A percentile compares a stretch with the other conserved stretches of the same genome.
Conservation (phyloP, 805 yeast genomes). For the Priceomyces haplophilus region DNA sequence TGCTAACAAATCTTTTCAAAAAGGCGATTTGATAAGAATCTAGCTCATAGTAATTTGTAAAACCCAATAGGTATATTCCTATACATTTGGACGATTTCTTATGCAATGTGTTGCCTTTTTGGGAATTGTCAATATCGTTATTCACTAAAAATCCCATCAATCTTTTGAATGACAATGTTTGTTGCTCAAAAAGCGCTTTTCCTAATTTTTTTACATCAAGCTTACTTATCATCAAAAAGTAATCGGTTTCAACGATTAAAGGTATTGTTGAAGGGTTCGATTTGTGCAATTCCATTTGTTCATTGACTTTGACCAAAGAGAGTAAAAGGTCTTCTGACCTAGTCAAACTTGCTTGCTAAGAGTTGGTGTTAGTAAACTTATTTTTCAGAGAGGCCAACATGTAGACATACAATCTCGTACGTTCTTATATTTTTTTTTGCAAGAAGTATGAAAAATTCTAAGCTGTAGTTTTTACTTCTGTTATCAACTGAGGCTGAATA, state of each 20-base stretch:
- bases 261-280: neutral
- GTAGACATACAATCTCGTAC: constrained; percentile 3
- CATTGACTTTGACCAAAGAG: constrained; percentile 5
- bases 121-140: neutral
- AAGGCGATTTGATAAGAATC: constrained; percentile 7
- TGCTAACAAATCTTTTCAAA: constrained; percentile 8
- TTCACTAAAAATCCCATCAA: constrained; percentile 8
- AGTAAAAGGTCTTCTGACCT: neutral
- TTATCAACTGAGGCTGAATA: neutral
- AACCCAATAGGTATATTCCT: constrained; percentile 8
- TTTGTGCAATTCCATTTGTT: constrained; percentile 2
- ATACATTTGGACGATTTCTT: constrained; percentile 5
- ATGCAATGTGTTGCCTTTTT: neutral
- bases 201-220: constrained; percentile 3
- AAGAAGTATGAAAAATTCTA: constrained; percentile 8
- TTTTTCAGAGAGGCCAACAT: too few relatives aligned
- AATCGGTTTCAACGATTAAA: constrained; percentile 6
- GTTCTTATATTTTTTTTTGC: constrained; percentile 4
- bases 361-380: neutral
- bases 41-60: constrained; percentile 7
- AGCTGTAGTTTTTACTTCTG: constrained; percentile 5
- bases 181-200: constrained; percentile 11
- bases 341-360: neutral
- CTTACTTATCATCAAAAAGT: constrained; percentile 6
- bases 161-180: constrained; percentile 11